phyloP scores from a whole-genome alignment of 768 basidiomycete genomes.

The Pilatotrama ljubarskyi region DNA sequence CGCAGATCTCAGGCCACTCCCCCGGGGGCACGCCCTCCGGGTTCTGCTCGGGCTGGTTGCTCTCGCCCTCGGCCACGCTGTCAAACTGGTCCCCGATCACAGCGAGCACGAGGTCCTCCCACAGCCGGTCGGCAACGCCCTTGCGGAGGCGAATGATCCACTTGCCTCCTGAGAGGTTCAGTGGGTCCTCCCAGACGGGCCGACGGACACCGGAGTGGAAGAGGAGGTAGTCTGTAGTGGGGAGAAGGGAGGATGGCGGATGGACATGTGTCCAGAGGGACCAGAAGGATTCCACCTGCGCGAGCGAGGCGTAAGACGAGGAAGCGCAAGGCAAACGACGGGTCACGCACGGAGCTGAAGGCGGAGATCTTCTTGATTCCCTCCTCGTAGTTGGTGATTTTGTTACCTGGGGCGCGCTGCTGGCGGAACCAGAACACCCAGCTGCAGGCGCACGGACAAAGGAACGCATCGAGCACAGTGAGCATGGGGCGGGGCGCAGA shows the following conservation, averaged over 20 bases:
- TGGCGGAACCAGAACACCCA: constrained; percentile 95
- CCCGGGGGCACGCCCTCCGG: constrained; percentile 23
- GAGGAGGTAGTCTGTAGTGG: constrained; percentile 92
- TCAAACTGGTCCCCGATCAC: constrained; percentile 91
- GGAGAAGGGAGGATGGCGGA: constrained; percentile 77
- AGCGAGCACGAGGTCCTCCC: constrained; percentile 88
- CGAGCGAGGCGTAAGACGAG: not conserved
- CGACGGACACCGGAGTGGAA: constrained; percentile 84
- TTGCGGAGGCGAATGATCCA: constrained; percentile 95
- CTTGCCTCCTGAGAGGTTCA: constrained; percentile 86
- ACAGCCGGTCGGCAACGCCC: constrained; percentile 85
- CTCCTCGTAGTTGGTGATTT: constrained; percentile 89
- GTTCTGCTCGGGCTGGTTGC: constrained; percentile 41
- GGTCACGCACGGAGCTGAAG: constrained; percentile 73
- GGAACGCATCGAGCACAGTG: constrained; percentile 1
- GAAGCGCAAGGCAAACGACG: not conserved
- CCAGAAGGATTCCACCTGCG: constrained; percentile 93
- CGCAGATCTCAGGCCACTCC: constrained; percentile 85
- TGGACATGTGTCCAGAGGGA: constrained; percentile 90
- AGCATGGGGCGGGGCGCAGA: constrained; percentile 21
- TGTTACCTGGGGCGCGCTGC: constrained; percentile 87
- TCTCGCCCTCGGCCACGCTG: constrained; percentile 45
- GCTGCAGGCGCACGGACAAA: constrained; percentile 37
- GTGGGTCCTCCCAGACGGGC: constrained; percentile 95
- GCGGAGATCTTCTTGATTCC: constrained; percentile 91